A percentile compares a stretch with the other conserved stretches of the same genome.
Conservation (phyloP, 441 rosid species). For the Aquilaria agallochum region DNA sequence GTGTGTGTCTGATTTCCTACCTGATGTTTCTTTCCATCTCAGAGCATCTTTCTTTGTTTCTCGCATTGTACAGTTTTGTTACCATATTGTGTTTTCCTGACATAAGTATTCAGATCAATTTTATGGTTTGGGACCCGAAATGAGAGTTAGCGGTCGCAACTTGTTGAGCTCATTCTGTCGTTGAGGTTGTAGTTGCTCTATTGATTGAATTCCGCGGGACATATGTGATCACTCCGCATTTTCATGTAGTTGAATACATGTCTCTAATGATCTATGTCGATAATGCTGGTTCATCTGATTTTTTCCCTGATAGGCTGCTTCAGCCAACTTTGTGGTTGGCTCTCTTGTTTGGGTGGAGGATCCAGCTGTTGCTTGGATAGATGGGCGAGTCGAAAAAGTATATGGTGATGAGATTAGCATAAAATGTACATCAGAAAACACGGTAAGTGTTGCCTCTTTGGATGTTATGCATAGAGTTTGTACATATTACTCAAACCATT, state of each 20-base stretch:
- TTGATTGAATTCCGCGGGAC: too few relatives aligned
- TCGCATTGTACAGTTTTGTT: background rate
- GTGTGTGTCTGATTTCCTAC: conserved; percentile 4
- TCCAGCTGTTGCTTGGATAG: conserved; percentile 78
- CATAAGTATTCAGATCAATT: too few relatives aligned
- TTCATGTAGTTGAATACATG: background rate
- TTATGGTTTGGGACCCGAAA: too few relatives aligned
- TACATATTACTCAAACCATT: background rate
- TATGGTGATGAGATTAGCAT: conserved; percentile 54
- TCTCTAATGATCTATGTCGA: too few relatives aligned
- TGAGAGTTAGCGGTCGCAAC: too few relatives aligned
- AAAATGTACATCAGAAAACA: conserved; percentile 51
- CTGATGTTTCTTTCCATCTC: background rate
- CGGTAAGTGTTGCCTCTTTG: conserved; percentile 35
- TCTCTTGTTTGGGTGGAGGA: conserved; percentile 87
- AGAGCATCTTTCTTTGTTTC: background rate
- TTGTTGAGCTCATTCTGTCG: too few relatives aligned
- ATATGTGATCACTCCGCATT: background rate
- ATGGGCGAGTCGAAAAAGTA: conserved; percentile 72
- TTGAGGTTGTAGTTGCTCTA: too few relatives aligned
- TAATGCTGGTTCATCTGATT: background rate
- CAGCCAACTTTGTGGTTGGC: conserved; percentile 48
- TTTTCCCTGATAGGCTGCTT: conserved; percentile 45
- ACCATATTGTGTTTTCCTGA: background rate
- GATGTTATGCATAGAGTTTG: background rate